Evolutionary conservation across 352 stramenopile species (phyloP), one percentile per base, ranked within the genome.

Genomic region (Phytophthora colocasiae): DNA sequence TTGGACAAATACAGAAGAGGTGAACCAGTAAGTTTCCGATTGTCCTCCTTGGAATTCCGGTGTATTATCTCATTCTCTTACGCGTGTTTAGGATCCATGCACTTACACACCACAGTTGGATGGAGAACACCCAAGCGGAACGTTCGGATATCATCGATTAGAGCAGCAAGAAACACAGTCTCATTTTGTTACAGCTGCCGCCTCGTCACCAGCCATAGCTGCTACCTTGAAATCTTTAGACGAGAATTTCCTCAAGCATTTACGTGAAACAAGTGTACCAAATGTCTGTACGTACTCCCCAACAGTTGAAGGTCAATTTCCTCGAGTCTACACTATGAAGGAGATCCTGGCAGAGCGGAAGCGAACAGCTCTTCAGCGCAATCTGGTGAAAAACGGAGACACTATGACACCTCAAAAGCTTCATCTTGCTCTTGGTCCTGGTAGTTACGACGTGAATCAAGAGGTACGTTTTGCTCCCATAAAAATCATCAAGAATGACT

Each of bases 401-500:
- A 4, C 46, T 4, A 66, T 75, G 32, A 53, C 60, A 22, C 44
- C 64, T 31, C 44, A 66, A 41, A 65, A 71, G 24, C 52, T 78
- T 12, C 67, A 67, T 34, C 15, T 89, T 6, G 64, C 65, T 12
- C 68, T 91, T 4, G 82, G 82, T 4, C 78, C 80, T 15, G 82
- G 82, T 6, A 80, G 65, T 50, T 91, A 91, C 47, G 70, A 88
- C 26, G 68, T 85, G 38, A 74, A 78, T 41, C 73, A 71, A 47
- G 74, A 83, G n/a, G 77, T 83, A 74, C 49, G 65, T 36, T 39
- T 51, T 38, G 45, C 6, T 51, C 26, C 5, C 14, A 36, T 7
- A 51, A 12, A 14, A 51, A 47, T 36, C 1, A 17, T 29, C n/a
- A 9, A 41, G n/a, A 41, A 6, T 2, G 6, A 11, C 38, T 27